Evolutionary conservation across 768 basidiomycete species (phyloP), one percentile per base, ranked within the genome.

Genomic region (Holtermannia corniformis): DNA sequence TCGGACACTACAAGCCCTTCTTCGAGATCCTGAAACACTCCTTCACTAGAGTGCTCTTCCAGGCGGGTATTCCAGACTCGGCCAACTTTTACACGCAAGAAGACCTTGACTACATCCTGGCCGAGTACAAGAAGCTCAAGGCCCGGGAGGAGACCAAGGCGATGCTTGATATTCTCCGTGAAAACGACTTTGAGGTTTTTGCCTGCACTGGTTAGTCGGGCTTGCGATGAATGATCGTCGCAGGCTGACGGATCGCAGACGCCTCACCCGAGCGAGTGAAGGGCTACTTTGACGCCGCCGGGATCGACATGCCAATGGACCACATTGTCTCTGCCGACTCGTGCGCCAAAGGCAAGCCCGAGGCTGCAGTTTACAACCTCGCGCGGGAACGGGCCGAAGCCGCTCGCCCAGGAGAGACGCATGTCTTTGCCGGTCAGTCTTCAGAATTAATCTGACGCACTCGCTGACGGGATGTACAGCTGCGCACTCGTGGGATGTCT

Each of bases 1-100:
- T n/a, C n/a, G n/a, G n/a, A n/a, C 63, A 64, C 49, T 64, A 64
- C 54, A 61, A 62, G 28, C 60, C 58, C 24, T 61, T 64, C 56
- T 60, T 58, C 49, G 45, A 55, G 7, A 62, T 64, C 46, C 44
- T 63, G 14, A 55, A 52, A n/a, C 37, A 44, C 47, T 61, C 62
- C 19, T 51, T 64, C 52, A 56, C 50, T 23, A 55, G 62, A 20
- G 52, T 64, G 3, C 51, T 64, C 16, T 64, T 61, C 55, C 62
- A 64, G 44, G 59, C 62, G 47, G 62, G 62, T 37, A 44, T 64
- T 16, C 55, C 59, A 2, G 58, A 54, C 11, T 54, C 60, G 27
- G 57, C 56, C 16, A 57, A 42, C 12, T 64, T 64, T 50, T 64
- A 47, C 55, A 57, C 55, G 23, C 10, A 42, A 16, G 62, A 64